A percentile compares a stretch with the other conserved stretches of the same genome.
Evolutionary conservation across 257 asterid species (phyloP).

Genomic region (Jasminum sambac): DNA sequence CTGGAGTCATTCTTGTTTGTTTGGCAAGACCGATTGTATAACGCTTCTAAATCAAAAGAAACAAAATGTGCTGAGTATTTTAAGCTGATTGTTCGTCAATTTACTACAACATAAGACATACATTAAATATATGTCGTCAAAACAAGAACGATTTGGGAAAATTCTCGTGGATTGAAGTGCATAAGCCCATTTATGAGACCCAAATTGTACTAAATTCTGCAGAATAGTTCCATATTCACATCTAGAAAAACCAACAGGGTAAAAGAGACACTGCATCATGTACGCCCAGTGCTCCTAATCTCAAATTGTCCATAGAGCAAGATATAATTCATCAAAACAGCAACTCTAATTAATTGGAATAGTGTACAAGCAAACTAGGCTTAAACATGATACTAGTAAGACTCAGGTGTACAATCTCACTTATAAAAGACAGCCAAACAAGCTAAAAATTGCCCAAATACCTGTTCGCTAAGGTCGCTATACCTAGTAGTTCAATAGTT

Average conservation of each 20-base stretch:
- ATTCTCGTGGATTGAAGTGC: too few relatives aligned
- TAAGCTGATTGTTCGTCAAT: too few relatives aligned
- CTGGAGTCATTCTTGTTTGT: not conserved
- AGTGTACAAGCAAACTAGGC: not conserved
- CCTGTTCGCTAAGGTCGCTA: not conserved
- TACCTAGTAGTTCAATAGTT: not conserved
- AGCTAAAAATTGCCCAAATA: not conserved
- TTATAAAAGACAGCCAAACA: not conserved
- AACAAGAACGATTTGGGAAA: too few relatives aligned
- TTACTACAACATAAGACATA: too few relatives aligned
- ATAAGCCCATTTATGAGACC: too few relatives aligned
- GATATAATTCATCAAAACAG: not conserved
- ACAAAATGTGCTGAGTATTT: too few relatives aligned
- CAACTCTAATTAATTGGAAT: conserved; percentile 11
- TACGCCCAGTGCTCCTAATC: not conserved
- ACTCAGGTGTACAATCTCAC: not conserved
- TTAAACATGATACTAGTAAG: too few relatives aligned
- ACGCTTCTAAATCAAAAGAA: not conserved
- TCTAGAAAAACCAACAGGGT: not conserved
- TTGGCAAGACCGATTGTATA: not conserved
- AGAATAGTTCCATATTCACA: not conserved
- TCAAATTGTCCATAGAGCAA: not conserved
- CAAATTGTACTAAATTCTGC: too few relatives aligned
- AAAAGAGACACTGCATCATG: too few relatives aligned
- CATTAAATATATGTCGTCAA: too few relatives aligned